These are phyloP conservation scores for Exserohilum turcica DNA, from an alignment of 2,329 filamentous ascomycete species.

Conservation along the genomic window DNA sequence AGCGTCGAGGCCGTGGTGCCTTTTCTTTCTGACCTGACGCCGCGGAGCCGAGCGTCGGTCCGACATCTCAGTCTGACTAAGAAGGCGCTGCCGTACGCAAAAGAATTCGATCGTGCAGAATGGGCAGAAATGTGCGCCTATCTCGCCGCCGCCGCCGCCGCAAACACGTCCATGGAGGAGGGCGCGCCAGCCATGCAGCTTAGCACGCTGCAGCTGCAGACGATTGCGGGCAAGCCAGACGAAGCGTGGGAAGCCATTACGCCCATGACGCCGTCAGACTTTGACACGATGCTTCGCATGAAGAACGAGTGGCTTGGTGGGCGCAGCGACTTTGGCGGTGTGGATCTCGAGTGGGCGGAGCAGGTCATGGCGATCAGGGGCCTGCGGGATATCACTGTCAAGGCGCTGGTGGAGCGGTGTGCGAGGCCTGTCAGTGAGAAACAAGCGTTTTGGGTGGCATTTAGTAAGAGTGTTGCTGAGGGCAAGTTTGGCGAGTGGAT, in stretches of 20 bases:
- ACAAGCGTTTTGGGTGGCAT: constrained; percentile 64
- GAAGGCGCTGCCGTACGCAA: constrained; percentile 58
- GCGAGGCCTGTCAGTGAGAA: constrained; percentile 58
- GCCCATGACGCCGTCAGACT: constrained; percentile 28
- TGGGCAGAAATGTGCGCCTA: constrained; percentile 59
- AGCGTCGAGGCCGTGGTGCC: constrained; percentile 65
- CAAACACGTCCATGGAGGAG: background rate
- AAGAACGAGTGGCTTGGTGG: constrained; percentile 32
- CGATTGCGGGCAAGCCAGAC: constrained; percentile 60
- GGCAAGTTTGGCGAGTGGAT: constrained; percentile 61
- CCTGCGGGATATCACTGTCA: constrained; percentile 58
- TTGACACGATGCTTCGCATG: constrained; percentile 33
- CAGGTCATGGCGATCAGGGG: constrained; percentile 59
- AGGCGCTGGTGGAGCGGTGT: constrained; percentile 60
- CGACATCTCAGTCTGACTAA: constrained; percentile 61
- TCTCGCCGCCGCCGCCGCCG: constrained; percentile 32
- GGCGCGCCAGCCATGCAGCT: constrained; percentile 13
- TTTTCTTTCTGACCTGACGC: constrained; percentile 63
- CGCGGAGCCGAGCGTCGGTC: constrained; percentile 55
- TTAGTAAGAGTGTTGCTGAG: constrained; percentile 63
- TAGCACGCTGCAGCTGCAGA: constrained; percentile 50
- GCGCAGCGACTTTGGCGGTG: constrained; percentile 22
- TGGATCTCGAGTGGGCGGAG: constrained; percentile 61
- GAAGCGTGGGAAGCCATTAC: constrained; percentile 56
- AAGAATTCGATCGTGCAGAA: constrained; percentile 62